Evolutionary conservation across 176 grass and related monocot species (phyloP).

Genomic region (Oryza coarctata): DNA sequence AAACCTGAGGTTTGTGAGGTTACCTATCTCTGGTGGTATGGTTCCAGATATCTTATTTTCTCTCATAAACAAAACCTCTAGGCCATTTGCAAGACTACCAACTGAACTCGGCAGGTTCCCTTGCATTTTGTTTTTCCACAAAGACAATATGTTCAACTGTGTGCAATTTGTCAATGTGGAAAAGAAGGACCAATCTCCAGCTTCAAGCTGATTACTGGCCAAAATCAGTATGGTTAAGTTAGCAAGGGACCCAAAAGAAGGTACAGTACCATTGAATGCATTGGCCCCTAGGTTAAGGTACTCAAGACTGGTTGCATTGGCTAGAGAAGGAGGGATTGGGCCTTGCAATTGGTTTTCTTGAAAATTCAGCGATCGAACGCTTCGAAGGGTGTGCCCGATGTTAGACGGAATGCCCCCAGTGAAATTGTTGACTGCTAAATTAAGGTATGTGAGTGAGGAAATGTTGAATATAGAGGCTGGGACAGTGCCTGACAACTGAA

Average conservation of each 20-base stretch:
- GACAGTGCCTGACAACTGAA: conserved; percentile 6
- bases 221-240: background rate
- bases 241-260: conserved; percentile 10
- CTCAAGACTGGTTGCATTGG: conserved; percentile 7
- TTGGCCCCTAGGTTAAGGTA: conserved; percentile 4
- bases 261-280: conserved; percentile 9
- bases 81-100: conserved; percentile 9
- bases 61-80: background rate
- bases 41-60: conserved; percentile 31
- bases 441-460: conserved; percentile 18
- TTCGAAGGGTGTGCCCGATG: conserved; percentile 11
- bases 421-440: background rate
- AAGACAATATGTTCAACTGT: background rate
- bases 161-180: conserved; percentile 40
- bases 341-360: background rate
- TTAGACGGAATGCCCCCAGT: background rate
- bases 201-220: conserved; percentile 28
- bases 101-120: conserved; percentile 28
- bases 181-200: conserved; percentile 40
- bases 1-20: conserved; percentile 11
- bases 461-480: conserved; percentile 30
- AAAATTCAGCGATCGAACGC: background rate
- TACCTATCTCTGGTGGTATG: conserved; percentile 27
- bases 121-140: background rate
- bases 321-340: conserved; percentile 10